Evolutionary conservation across 1,284 basidiomycete species (phyloP), one percentile per base, ranked within the genome.

Genomic region (Ustilago bromivora): DNA sequence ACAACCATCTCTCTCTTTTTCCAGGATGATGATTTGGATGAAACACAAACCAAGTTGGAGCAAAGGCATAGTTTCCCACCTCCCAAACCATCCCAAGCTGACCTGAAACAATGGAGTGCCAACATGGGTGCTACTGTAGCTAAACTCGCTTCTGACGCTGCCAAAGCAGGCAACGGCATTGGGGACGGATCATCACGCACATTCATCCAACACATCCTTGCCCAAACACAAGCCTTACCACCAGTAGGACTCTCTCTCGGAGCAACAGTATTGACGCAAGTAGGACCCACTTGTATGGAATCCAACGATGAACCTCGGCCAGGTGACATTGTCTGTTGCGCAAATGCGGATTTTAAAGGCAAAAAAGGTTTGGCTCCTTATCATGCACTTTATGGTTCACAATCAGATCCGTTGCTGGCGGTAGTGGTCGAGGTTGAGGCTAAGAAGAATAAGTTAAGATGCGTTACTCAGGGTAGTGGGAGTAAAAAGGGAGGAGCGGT

Each of bases 281-380:
- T 89, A 10, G 92, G 89, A 0, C 79, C 82, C 0, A 88, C 91
- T 2, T 92, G 95, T 65, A 90, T 92, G 85, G 91, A 91, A 76
- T 89, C 92, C 28, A 88, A 89, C 47, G 92, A 92, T 81, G 94
- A 95, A 61, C 92, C 94, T 65, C 89, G 94, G 88, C 92, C 94
- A 0, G 95, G 95, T 1, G 95, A 97, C 87, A 87, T 97, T 6
- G 89, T 94, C 47, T 89, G 91, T 58, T 87, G 96, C 76, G 88
- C 89, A 62, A 92, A 94, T 61, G 93, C 92, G 60, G 92, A 91
- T 84, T 88, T 98, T 81, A 95, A 94, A 85, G 95, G 95, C 0
- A 92, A 94, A 83, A 96, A 94, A 86, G 88, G 88, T 0, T 85
- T 96, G 58, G 90, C 92, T 57, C 88, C 89, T 55, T 96, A 96